Conservation (phyloP, 192 early-diverging fungal genomes). For the Linnemannia elongata region DNA sequence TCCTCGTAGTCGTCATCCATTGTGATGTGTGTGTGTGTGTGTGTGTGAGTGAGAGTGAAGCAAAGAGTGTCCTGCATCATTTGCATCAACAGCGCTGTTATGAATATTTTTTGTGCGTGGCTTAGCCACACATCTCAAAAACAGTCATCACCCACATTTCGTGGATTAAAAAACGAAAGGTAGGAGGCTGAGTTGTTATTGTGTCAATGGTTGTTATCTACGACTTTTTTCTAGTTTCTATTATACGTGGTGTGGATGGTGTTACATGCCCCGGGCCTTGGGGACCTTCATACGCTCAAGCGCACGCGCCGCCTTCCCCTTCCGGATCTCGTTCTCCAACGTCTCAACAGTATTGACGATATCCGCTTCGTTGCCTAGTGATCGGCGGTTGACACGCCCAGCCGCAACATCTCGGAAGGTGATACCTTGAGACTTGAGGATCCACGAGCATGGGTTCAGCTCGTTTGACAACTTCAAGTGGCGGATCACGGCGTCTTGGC, state of each 20-base stretch:
- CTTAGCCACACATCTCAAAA: neutral
- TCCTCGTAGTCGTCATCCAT: conserved; percentile 49
- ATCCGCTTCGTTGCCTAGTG: conserved; percentile 19
- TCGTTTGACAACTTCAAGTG: conserved; percentile 48
- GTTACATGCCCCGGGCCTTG: neutral
- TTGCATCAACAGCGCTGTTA: conserved; percentile 7
- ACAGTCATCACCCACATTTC: neutral
- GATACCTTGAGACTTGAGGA: conserved; percentile 18
- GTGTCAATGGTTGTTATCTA: neutral
- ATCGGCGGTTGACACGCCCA: conserved; percentile 9
- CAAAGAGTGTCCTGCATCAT: neutral
- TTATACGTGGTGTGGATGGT: neutral
- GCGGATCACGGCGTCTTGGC: conserved; percentile 54
- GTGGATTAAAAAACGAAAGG: too few relatives aligned
- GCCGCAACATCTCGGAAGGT: conserved; percentile 28
- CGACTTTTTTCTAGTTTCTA: neutral
- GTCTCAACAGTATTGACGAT: conserved; percentile 28
- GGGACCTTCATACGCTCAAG: conserved; percentile 21
- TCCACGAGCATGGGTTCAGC: conserved; percentile 40
- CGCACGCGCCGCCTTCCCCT: neutral
- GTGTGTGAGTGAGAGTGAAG: neutral
- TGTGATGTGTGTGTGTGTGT: conserved; percentile 10
- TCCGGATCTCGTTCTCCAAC: conserved; percentile 30
- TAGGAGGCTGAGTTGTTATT: neutral
- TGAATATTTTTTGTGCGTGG: neutral